Conservation (phyloP, 345 rosid species). For the Brassica rapa region DNA sequence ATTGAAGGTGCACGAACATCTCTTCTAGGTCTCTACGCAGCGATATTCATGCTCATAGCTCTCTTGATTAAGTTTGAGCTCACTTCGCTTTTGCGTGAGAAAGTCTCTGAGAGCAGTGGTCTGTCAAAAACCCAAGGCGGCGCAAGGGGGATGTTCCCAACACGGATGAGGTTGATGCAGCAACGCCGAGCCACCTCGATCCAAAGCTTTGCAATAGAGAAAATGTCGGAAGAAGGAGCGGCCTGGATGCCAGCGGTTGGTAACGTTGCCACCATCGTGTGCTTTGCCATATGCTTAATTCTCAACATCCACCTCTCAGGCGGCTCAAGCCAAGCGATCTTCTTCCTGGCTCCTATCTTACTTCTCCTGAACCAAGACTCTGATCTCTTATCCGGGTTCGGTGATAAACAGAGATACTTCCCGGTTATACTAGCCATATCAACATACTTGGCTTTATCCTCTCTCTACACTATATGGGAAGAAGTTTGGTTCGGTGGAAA, state of each 20-base stretch:
- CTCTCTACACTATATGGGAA: constrained; percentile 75
- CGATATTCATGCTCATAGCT: constrained; percentile 95
- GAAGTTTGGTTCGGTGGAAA: constrained; percentile 86
- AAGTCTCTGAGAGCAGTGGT: constrained; percentile 61
- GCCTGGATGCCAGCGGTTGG: constrained; percentile 99
- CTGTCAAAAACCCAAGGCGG: constrained; percentile 59
- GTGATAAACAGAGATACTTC: constrained; percentile 97
- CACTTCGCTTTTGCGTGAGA: constrained; percentile 91
- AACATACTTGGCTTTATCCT: constrained; percentile 67
- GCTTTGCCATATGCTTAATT: constrained; percentile 94
- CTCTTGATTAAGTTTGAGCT: constrained; percentile 90
- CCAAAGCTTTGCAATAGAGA: constrained; percentile 81
- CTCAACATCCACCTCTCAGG: constrained; percentile 81
- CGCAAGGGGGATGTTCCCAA: constrained; percentile 51
- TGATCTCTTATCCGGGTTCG: constrained; percentile 92
- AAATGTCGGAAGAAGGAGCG: constrained; percentile 87
- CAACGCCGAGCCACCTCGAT: constrained; percentile 73
- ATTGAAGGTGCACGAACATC: constrained; percentile 99
- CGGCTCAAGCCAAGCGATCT: constrained; percentile 93
- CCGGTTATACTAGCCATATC: constrained; percentile 81
- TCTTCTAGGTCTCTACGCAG: constrained; percentile 95
- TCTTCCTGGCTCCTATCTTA: constrained; percentile 92
- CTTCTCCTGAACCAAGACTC: constrained; percentile 98
- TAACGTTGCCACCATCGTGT: constrained; percentile 88
- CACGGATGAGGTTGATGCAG: constrained; percentile 95